Conservation (phyloP, 768 basidiomycete genomes). For the Leccinum imitatum region DNA sequence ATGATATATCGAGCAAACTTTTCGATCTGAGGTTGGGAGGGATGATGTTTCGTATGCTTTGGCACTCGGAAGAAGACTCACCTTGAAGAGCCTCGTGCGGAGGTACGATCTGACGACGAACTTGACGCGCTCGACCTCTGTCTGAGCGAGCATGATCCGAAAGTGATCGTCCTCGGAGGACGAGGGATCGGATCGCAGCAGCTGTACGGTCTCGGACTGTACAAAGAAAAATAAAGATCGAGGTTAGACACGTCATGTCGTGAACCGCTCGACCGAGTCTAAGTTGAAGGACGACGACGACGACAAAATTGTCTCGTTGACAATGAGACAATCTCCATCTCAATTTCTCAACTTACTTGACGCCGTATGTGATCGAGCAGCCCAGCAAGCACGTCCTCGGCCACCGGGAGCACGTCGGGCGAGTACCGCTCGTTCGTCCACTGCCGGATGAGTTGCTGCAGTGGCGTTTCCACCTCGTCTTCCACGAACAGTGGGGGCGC, state of each 20-base stretch:
- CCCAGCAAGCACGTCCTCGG: slow-evolving; percentile 62
- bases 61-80: slow-evolving; percentile 22
- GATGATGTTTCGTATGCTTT: not conserved
- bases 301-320: no score
- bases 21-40: slow-evolving; percentile 62
- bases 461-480: slow-evolving; percentile 51
- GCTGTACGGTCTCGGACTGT: slow-evolving; percentile 77
- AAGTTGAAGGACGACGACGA: not conserved
- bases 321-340: no score
- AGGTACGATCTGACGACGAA: slow-evolving; percentile 90
- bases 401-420: slow-evolving; percentile 75
- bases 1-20: slow-evolving; percentile 81
- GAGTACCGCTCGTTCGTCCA: slow-evolving; percentile 87
- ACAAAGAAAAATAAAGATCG: not conserved
- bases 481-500: slow-evolving; percentile 31
- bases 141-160: slow-evolving; percentile 89
- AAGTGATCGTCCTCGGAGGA: slow-evolving; percentile 94
- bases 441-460: slow-evolving; percentile 71
- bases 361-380: slow-evolving; percentile 76
- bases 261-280: no score
- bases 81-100: slow-evolving; percentile 84
- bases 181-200: slow-evolving; percentile 74
- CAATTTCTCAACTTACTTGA: slow-evolving; percentile 55
- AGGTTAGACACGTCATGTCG: not conserved
- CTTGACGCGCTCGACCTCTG: slow-evolving; percentile 91